Evolutionary conservation across 768 basidiomycete species (phyloP).

Genomic region (Myochromella boudieri): DNA sequence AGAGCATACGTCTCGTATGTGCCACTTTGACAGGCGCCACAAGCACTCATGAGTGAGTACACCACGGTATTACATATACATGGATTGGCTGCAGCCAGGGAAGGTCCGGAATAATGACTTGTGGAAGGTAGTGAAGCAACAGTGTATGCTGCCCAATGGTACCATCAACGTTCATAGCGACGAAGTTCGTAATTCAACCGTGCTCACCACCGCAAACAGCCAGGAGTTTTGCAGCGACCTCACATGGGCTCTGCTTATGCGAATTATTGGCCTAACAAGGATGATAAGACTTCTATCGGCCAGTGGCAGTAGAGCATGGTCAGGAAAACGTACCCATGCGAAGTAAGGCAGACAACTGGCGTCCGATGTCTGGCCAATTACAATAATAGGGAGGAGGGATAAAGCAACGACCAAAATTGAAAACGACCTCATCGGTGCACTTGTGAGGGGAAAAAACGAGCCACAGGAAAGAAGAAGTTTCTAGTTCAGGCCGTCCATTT

Average conservation of each 20-base stretch:
- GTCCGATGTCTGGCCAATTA: constrained; percentile 33
- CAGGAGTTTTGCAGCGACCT: constrained; percentile 41
- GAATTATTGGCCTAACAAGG: constrained; percentile 43
- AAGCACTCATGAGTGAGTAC: constrained; percentile 57
- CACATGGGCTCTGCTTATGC: constrained; percentile 45
- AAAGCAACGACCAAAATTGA: constrained; percentile 21
- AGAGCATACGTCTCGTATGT: constrained; percentile 34
- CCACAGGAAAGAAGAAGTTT: background rate
- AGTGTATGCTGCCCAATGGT: constrained; percentile 25
- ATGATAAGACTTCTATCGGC: background rate
- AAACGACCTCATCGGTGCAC: constrained; percentile 24
- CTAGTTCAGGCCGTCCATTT: constrained; percentile 5
- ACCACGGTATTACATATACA: constrained; percentile 60
- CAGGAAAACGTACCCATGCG: constrained; percentile 33
- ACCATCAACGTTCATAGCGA: too few relatives aligned
- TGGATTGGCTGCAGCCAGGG: constrained; percentile 31
- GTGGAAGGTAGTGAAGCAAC: constrained; percentile 28
- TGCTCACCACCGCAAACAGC: constrained; percentile 43
- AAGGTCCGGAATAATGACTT: constrained; percentile 41
- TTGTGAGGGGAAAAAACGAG: constrained; percentile 3
- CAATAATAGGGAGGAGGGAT: constrained; percentile 15
- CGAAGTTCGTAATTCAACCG: too few relatives aligned
- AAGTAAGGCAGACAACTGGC: constrained; percentile 42
- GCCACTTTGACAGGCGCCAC: constrained; percentile 53
- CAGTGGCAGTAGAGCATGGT: background rate